Conservation (phyloP, 1,139 yeast genomes). For the Pichia sp. region DNA sequence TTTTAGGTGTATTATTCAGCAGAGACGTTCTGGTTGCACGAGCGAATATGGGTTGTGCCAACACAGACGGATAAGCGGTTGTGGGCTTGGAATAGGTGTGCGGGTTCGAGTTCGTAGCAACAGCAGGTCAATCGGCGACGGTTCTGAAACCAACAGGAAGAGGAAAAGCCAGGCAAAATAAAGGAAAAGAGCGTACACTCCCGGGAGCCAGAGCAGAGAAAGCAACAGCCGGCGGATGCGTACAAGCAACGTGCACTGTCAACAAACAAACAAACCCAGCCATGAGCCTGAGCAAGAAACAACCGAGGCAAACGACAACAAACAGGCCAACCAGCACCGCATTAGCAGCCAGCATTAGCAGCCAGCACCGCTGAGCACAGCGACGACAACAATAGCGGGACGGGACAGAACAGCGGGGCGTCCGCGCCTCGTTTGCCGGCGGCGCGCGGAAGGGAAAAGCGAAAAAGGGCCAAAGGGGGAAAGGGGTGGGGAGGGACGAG, state of each 20-base stretch:
- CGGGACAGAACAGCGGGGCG: neutral
- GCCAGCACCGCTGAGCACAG: neutral
- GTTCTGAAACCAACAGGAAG: too few relatives aligned
- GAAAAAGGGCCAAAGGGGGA: neutral
- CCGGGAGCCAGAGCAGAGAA: too few relatives aligned
- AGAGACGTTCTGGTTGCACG: slow-evolving; percentile 2
- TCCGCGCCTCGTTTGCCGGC: neutral
- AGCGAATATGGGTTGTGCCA: neutral
- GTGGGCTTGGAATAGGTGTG: too few relatives aligned
- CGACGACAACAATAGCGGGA: neutral
- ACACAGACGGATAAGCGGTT: neutral
- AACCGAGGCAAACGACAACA: neutral
- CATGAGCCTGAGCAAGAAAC: neutral
- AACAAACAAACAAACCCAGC: neutral
- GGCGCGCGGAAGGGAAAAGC: neutral
- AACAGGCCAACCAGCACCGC: neutral
- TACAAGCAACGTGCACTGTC: neutral
- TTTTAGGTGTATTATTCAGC: neutral
- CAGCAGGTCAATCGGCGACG: too few relatives aligned
- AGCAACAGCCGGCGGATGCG: too few relatives aligned
- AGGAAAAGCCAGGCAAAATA: too few relatives aligned
- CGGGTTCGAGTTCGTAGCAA: too few relatives aligned
- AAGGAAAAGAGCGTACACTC: too few relatives aligned
- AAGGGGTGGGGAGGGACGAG: neutral
- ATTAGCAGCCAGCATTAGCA: neutral